Evolutionary conservation across 2,329 filamentous ascomycete species (phyloP).

Genomic region (Ophiosphaerella herpotricha): DNA sequence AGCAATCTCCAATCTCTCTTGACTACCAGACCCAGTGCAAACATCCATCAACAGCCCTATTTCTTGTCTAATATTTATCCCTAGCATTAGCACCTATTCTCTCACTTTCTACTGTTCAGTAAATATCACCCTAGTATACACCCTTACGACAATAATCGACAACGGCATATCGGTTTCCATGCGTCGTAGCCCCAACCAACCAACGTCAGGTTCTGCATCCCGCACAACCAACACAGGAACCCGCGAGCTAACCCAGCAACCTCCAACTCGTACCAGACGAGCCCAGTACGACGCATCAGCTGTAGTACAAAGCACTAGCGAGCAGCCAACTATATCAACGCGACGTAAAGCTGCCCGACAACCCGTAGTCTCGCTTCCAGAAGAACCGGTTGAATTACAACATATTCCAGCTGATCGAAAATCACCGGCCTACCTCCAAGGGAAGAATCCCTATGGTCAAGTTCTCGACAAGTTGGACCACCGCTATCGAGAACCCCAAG

Average conservation of each 20-base stretch:
- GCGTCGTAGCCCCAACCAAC: conserved; percentile 26
- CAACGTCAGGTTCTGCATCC: conserved; percentile 22
- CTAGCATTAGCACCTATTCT: conserved; percentile 13
- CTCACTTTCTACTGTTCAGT: conserved; percentile 5
- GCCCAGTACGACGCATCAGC: conserved; percentile 12
- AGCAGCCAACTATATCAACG: conserved; percentile 9
- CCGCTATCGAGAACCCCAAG: conserved; percentile 20
- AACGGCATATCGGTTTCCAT: conserved; percentile 12
- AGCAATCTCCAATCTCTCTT: conserved; percentile 5
- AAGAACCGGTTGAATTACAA: conserved; percentile 9
- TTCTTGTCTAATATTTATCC: conserved; percentile 16
- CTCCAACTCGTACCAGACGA: conserved; percentile 14
- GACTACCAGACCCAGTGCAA: conserved; percentile 19
- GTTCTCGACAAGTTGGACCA: conserved; percentile 30
- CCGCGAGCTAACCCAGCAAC: conserved; percentile 17
- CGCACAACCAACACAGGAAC: conserved; percentile 13
- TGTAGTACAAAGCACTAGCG: not conserved
- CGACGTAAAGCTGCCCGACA: conserved; percentile 11
- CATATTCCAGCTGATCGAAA: conserved; percentile 15
- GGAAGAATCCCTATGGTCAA: conserved; percentile 40
- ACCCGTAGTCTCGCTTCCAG: conserved; percentile 6
- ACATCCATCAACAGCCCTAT: conserved; percentile 22
- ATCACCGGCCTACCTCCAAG: conserved; percentile 33
- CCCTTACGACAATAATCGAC: not conserved
- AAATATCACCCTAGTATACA: not conserved